Evolutionary conservation across 768 basidiomycete genomes (phyloP), one percentile per base, ranked within the genome.

Genomic region (Kwoniella sp.): DNA sequence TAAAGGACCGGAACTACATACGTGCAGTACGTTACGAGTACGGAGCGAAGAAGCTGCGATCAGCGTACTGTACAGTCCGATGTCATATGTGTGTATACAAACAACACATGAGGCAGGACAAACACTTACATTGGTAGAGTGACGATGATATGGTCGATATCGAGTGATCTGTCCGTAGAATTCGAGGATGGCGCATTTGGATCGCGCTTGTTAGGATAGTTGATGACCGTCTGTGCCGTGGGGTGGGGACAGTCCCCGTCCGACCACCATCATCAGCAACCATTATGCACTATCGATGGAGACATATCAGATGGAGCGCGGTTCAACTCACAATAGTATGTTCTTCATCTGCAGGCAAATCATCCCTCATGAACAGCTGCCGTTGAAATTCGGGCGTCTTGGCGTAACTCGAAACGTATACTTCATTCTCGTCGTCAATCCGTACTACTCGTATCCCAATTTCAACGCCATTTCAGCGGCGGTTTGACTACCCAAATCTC

Each of bases 61-160:
- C n/a, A n/a, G n/a, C n/a, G n/a, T n/a, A n/a, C n/a, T n/a, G n/a
- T n/a, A n/a, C n/a, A n/a, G n/a, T n/a, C n/a, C n/a, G n/a, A n/a
- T n/a, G n/a, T n/a, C n/a, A n/a, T n/a, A n/a, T n/a, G n/a, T n/a
- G n/a, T n/a, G n/a, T n/a, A n/a, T n/a, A n/a, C n/a, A n/a, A n/a
- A n/a, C n/a, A n/a, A n/a, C n/a, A n/a, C n/a, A n/a, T n/a, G n/a
- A n/a, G n/a, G n/a, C n/a, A n/a, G 27, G 33, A 30, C 29, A 33
- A 2, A 17, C 33, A 59, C 70, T 64, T 36, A 69, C 68, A 52
- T 58, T 1, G 58, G 44, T 10, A 57, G 51, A 8, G 67, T 63
- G 40, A 69, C 60, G 6, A 71, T 50, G 8, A 67, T 58, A 49
- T 68, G 70, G 44, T 73, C 72, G 27, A 73, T 61, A 50, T 73